phyloP scores from a whole-genome alignment of 192 early-diverging fungal genomes.

The Linnemannia hyalina region DNA sequence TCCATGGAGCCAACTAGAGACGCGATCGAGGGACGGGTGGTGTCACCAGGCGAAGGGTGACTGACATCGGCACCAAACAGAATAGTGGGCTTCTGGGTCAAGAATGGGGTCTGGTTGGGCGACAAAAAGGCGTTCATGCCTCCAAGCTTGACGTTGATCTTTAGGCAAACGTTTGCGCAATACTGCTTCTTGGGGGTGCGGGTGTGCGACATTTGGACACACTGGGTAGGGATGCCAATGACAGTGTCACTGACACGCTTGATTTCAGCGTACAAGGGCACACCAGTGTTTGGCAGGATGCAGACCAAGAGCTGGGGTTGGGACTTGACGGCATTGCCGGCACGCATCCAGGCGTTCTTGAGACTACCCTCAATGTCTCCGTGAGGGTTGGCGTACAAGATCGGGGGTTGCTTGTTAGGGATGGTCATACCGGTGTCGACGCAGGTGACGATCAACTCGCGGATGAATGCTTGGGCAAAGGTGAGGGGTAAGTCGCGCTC shows the following conservation, averaged over 20 bases:
- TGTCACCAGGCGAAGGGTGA: slow-evolving; percentile 80
- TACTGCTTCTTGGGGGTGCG: slow-evolving; percentile 86
- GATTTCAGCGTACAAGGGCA: slow-evolving; percentile 84
- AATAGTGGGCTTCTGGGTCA: slow-evolving; percentile 80
- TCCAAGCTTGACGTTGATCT: slow-evolving; percentile 95
- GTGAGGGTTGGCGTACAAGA: slow-evolving; percentile 63
- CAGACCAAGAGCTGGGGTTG: slow-evolving; percentile 88
- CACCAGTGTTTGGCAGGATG: slow-evolving; percentile 84
- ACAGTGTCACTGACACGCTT: slow-evolving; percentile 93
- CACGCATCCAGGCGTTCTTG: slow-evolving; percentile 76
- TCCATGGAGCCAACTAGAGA: slow-evolving; percentile 82
- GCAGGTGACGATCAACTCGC: slow-evolving; percentile 78
- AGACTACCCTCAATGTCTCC: slow-evolving; percentile 80
- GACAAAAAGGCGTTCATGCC: slow-evolving; percentile 85
- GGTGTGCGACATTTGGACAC: slow-evolving; percentile 88
- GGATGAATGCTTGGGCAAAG: slow-evolving; percentile 80
- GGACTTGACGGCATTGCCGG: slow-evolving; percentile 70
- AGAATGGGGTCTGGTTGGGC: slow-evolving; percentile 74
- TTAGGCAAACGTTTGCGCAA: slow-evolving; percentile 95
- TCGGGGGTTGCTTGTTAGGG: slow-evolving; percentile 57
- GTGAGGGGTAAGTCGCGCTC: slow-evolving; percentile 62
- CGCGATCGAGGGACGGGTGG: slow-evolving; percentile 78
- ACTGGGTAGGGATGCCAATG: slow-evolving; percentile 91
- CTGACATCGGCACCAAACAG: slow-evolving; percentile 94
- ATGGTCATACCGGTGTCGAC: slow-evolving; percentile 80